Conservation (phyloP, 371 early-diverging fungal species). For the Mortierella polycephala region DNA sequence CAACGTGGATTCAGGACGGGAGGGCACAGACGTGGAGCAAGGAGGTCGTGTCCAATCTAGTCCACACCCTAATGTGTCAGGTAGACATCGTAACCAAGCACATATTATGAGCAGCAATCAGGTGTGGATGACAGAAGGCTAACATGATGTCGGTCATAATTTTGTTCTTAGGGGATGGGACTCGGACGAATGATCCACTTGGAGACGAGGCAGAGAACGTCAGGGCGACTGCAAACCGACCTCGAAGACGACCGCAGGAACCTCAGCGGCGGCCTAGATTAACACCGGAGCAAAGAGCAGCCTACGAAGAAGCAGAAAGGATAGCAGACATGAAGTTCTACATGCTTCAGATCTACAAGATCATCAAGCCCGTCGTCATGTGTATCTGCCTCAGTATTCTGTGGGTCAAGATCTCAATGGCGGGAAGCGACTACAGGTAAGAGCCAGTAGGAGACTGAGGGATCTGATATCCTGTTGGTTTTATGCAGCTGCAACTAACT, state of each 20-base stretch:
- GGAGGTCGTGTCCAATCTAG: not conserved
- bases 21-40: not conserved
- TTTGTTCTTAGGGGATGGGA: not conserved
- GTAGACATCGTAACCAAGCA: not conserved
- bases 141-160: not conserved
- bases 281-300: conserved; percentile 51
- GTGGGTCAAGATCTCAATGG: conserved; percentile 85
- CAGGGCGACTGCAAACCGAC: conserved; percentile 38
- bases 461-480: no score
- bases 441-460: not conserved
- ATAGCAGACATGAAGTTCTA: conserved; percentile 78
- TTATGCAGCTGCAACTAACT: no score
- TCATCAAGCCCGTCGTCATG: conserved; percentile 82
- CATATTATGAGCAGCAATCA: not conserved
- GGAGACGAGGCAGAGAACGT: conserved; percentile 34
- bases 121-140: not conserved
- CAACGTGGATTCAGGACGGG: not conserved
- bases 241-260: conserved; percentile 48
- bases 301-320: conserved; percentile 56
- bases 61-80: not conserved
- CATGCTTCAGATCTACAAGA: conserved; percentile 80
- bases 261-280: conserved; percentile 35
- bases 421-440: conserved; percentile 67
- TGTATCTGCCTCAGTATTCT: conserved; percentile 83
- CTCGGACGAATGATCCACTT: conserved; percentile 2